Evolutionary conservation across 495 filamentous ascomycete species (phyloP), one percentile per base, ranked within the genome.

Genomic region (Xylaria curta): DNA sequence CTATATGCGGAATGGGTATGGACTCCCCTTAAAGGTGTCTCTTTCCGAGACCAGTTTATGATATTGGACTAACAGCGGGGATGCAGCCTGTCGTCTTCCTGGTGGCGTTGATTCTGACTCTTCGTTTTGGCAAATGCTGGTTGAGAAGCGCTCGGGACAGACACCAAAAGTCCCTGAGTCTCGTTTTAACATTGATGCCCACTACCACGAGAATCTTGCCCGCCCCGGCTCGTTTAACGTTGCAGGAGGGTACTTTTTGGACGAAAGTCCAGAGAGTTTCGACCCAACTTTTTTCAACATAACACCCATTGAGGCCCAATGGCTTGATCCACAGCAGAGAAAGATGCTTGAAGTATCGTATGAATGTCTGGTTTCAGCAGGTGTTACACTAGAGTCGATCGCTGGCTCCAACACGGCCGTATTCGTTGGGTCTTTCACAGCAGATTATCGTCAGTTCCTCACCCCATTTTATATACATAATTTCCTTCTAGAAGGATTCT

Each of bases 81-180:
- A 26, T 33, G 38, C 15, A 74, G 73, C 69, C 33, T 74, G 73
- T 59, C 64, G 73, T 33, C 69, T 74, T 19, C 73, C 73, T 15
- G 73, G 73, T 19, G 73, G 65, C 33, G 60, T 74, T 47, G 65
- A 69, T 49, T 72, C 69, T 8, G 65, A 69, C 42, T 69, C 64
- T 75, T 87, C 89, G 21, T 87, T 91, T 60, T 88, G 86, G 42
- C 88, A 93, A 68, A 64, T 74, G 69, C 33, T 74, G 31, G 56
- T 74, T 2, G 65, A 72, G 49, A 72, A 72, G 17, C 69, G 69
- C 12, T 68, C 73, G 4, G 73, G 73, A 31, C 69, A 74, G 59
- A 74, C 73, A 42, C 65, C 69, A 5, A 65, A 44, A 21, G 69
- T 72, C 0, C 73, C 73, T 12, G 64, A 66, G 38, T 69, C 69